phyloP scores from a whole-genome alignment of 2,329 filamentous ascomycete genomes.

The Neopestalotiopsis clavispora region DNA sequence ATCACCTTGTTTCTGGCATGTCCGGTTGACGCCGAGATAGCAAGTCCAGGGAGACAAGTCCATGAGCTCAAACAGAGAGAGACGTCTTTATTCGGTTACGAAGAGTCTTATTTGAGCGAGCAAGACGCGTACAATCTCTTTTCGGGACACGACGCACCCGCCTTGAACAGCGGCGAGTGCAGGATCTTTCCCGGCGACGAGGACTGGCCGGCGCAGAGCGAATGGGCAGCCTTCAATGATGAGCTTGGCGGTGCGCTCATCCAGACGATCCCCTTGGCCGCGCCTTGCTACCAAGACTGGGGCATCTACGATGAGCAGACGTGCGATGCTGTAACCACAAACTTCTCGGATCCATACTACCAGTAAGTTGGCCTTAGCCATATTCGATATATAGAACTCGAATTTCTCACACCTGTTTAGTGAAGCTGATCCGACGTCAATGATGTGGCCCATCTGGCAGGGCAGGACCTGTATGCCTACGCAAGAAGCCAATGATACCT shows the following conservation, averaged over 20 bases:
- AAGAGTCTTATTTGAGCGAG: neutral
- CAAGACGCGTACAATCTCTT: neutral
- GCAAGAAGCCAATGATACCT: slow-evolving; percentile 31
- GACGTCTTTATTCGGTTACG: slow-evolving; percentile 15
- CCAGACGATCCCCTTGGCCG: slow-evolving; percentile 34
- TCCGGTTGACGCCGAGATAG: neutral
- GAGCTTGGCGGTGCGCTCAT: slow-evolving; percentile 34
- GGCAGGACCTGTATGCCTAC: slow-evolving; percentile 26
- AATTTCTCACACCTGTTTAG: slow-evolving; percentile 22
- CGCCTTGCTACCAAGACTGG: slow-evolving; percentile 34
- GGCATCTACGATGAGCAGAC: slow-evolving; percentile 28
- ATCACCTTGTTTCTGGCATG: neutral
- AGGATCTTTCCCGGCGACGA: slow-evolving; percentile 34
- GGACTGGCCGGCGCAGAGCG: slow-evolving; percentile 27
- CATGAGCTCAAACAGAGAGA: neutral
- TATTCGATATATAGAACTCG: neutral
- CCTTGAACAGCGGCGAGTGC: slow-evolving; percentile 22
- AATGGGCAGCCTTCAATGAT: slow-evolving; percentile 31
- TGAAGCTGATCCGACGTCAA: slow-evolving; percentile 40
- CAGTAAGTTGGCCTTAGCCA: slow-evolving; percentile 22
- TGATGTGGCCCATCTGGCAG: slow-evolving; percentile 43
- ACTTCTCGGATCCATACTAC: slow-evolving; percentile 31
- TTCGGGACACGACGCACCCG: neutral
- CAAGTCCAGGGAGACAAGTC: neutral
- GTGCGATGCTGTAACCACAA: slow-evolving; percentile 29